A percentile compares a stretch with the other conserved stretches of the same genome.
phyloP scores from a whole-genome alignment of 805 yeast genomes.

The Kuraishia molischiana region DNA sequence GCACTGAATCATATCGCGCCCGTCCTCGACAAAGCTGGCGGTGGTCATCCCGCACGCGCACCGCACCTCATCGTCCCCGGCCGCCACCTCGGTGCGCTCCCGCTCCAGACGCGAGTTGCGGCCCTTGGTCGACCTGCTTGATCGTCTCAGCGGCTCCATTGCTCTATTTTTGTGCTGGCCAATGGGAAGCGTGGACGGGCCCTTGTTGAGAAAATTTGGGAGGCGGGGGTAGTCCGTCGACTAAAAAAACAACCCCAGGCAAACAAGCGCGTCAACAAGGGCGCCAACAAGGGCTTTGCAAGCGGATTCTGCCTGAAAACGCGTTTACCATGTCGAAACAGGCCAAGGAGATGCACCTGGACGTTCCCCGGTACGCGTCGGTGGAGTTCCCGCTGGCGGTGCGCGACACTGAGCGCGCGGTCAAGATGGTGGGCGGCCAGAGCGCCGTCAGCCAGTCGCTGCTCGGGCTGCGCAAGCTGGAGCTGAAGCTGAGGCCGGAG shows the following conservation, averaged over 20 bases:
- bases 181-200: too few species aligned
- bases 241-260: too few species aligned
- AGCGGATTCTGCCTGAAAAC: too few species aligned
- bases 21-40: constrained; percentile 46
- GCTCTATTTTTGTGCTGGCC: too few species aligned
- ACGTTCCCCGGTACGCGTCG: constrained; percentile 63
- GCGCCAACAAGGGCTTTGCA: too few species aligned
- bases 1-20: constrained; percentile 57
- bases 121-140: constrained; percentile 4
- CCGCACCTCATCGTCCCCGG: constrained; percentile 32
- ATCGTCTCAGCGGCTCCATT: constrained; percentile 2
- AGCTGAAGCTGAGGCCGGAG: constrained; percentile 20
- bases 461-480: constrained; percentile 21
- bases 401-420: constrained; percentile 49
- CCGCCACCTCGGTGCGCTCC: constrained; percentile 12
- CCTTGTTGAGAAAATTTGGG: too few species aligned
- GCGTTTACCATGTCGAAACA: too few species aligned
- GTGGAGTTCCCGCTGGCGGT: constrained; percentile 76
- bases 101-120: constrained; percentile 4
- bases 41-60: constrained; percentile 60
- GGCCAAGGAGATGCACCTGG: constrained; percentile 53
- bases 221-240: too few species aligned
- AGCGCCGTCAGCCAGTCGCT: constrained; percentile 30
- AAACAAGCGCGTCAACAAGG: too few species aligned
- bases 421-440: constrained; percentile 61